These are phyloP conservation scores for Sporothrix euskadiensis DNA, from an alignment of 2,329 filamentous ascomycete genomes.

Conservation along the genomic window DNA sequence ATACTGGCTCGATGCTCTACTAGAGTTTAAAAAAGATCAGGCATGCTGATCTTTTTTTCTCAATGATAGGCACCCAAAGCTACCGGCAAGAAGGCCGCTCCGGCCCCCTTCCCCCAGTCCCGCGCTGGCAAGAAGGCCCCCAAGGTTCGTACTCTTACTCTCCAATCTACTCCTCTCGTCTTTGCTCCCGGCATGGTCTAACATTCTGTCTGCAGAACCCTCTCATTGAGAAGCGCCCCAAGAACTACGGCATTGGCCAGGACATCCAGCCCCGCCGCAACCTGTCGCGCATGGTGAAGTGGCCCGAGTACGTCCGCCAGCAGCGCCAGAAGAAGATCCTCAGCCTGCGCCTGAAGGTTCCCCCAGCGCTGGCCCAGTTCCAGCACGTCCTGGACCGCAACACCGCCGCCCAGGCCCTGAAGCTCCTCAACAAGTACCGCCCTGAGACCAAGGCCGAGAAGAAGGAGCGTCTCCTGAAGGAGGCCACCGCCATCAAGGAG, in stretches of 20 bases:
- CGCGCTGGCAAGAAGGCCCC: conserved; percentile 95
- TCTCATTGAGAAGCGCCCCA: conserved; percentile 95
- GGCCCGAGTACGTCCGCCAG: conserved; percentile 98
- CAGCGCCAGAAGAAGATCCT: conserved; percentile 95
- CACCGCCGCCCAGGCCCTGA: conserved; percentile 95
- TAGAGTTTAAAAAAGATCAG: conserved; percentile 87
- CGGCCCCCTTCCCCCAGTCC: conserved; percentile 92
- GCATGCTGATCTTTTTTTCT: conserved; percentile 98
- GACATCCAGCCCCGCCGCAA: conserved; percentile 97
- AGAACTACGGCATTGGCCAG: conserved; percentile 98
- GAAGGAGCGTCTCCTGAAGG: conserved; percentile 98
- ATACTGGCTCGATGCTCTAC: conserved; percentile 57
- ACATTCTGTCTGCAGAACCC: conserved; percentile 69
- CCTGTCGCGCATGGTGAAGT: conserved; percentile 97
- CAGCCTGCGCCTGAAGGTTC: conserved; percentile 97
- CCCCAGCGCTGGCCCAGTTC: conserved; percentile 96
- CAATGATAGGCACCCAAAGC: conserved; percentile 99
- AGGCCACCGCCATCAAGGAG: conserved; percentile 95
- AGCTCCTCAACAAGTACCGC: conserved; percentile 99
- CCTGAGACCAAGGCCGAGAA: conserved; percentile 99
- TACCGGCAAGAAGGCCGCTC: conserved; percentile 92
- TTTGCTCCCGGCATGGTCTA: conserved; percentile 26
- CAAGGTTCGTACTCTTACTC: conserved; percentile 71
- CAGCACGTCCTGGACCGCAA: conserved; percentile 95
- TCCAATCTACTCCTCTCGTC: background rate